Percentiles rank a stretch among this genome's conserved stretches.
Evolutionary conservation across 1,284 basidiomycete species (phyloP).

Genomic region (Puccinia triticina): DNA sequence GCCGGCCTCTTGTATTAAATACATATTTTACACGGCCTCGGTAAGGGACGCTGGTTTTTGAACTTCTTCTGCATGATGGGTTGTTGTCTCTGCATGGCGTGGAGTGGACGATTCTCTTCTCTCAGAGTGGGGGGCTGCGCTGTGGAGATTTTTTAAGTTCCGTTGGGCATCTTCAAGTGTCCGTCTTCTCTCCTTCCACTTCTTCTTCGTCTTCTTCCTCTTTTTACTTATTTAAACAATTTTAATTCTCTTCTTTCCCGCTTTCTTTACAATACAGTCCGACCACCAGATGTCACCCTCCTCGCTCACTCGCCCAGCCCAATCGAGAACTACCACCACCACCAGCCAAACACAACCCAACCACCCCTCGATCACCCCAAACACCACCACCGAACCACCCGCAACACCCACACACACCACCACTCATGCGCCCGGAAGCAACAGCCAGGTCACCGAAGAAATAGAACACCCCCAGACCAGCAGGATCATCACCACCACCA

Average conservation of each 20-base stretch:
- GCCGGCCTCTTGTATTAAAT: too few relatives aligned
- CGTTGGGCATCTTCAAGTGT: not conserved
- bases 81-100: too few relatives aligned
- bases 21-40: too few relatives aligned
- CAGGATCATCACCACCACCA: not conserved
- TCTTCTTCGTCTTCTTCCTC: not conserved
- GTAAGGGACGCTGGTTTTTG: too few relatives aligned
- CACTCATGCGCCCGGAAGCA: not conserved
- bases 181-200: too few relatives aligned
- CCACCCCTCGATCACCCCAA: conserved; percentile 68
- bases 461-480: not conserved
- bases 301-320: not conserved
- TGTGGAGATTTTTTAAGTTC: too few relatives aligned
- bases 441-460: not conserved
- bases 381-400: conserved; percentile 53
- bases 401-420: conserved; percentile 30
- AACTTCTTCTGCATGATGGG: too few relatives aligned
- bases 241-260: not conserved
- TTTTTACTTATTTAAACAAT: not conserved
- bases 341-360: conserved; percentile 62
- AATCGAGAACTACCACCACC: conserved; percentile 79
- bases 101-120: too few relatives aligned
- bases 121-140: too few relatives aligned
- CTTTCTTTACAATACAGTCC: not conserved
- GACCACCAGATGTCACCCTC: not conserved